Base-by-base conservation (phyloP, 495 filamentous ascomycete species). In the Pyronema domesticum region DNA sequence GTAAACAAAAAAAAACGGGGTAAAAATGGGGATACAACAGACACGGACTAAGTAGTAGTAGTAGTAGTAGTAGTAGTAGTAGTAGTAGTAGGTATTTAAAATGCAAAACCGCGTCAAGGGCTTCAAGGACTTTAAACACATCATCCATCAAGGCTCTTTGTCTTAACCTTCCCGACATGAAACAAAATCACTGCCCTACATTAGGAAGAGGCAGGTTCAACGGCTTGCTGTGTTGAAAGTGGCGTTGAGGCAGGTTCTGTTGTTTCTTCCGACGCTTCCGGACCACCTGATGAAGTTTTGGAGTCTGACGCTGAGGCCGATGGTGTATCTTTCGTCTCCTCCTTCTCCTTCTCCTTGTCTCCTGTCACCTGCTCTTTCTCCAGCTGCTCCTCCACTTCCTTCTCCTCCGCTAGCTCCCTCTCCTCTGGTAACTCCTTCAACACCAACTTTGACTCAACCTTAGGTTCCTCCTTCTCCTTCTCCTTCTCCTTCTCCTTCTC, bases 101-200 rank as follows among this genome's bases (percentile, higher is more conserved):
- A 45, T 17, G 42, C 23, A 36, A 36, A 36, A n/a, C 42, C 42
- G 36, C 34, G 17, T 23, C 11, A 30, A 14, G 3, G n/a, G 44
- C 15, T 30, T 23, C 23, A 17, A 50, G 30, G 48, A 54, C 37
- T 37, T 19, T 51, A 23, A 47, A 42, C 55, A 47, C 52, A 56
- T 47, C 23, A 30, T 30, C 23, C 23, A 30, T 30, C 23, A 30
- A 30, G 23, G 23, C 23, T 30, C 23, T 30, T 55, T 42, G 35
- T 45, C 34, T 19, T 51, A 45, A 47, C 7, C 46, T 37, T 34
- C 19, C 49, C 34, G 43, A 6, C n/a, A 6, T 42, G 36, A 50
- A 42, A n/a, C n/a, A 55, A 17, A 46, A 51, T 39, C 45, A 17
- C 8, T 30, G 34, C 14, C 14, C 40, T 47, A 13, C 18, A 11